Percentiles rank a stretch among this genome's conserved stretches.
phyloP scores from a whole-genome alignment of 192 early-diverging fungal genomes.

The Mortierella claussenii region DNA sequence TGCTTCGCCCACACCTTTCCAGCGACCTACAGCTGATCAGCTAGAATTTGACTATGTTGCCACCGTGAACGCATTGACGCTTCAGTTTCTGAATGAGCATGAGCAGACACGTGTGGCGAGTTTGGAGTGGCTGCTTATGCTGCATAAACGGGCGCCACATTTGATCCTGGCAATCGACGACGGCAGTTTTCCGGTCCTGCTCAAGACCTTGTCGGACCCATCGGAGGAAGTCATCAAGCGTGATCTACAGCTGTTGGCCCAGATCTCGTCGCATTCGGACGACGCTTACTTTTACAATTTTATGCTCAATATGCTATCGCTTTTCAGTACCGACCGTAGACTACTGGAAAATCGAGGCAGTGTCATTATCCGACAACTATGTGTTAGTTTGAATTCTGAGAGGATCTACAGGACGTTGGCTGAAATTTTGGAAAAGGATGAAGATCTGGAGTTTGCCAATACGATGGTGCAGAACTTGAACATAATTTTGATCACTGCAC shows the following conservation, averaged over 20 bases:
- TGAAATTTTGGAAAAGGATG: conserved; percentile 86
- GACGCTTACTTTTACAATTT: conserved; percentile 91
- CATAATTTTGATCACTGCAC: conserved; percentile 94
- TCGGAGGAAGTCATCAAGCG: conserved; percentile 95
- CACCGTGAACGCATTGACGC: conserved; percentile 82
- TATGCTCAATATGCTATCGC: conserved; percentile 86
- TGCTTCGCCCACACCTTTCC: conserved; percentile 3
- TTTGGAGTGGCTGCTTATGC: conserved; percentile 96
- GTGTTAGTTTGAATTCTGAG: conserved; percentile 90
- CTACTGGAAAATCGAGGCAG: conserved; percentile 91
- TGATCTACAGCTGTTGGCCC: conserved; percentile 93
- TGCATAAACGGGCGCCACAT: conserved; percentile 92
- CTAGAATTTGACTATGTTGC: conserved; percentile 82
- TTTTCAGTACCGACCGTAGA: conserved; percentile 90
- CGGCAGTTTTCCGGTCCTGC: conserved; percentile 84
- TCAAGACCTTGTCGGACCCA: conserved; percentile 92
- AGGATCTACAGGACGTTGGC: conserved; percentile 90
- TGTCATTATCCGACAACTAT: conserved; percentile 94
- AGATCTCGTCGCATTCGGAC: conserved; percentile 88
- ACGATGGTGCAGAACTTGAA: conserved; percentile 99
- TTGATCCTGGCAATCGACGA: conserved; percentile 91
- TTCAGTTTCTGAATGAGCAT: conserved; percentile 85
- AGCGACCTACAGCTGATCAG: conserved; percentile 21
- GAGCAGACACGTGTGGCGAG: conserved; percentile 94
- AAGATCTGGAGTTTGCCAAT: conserved; percentile 94